Evolutionary conservation across 345 rosid genomes (phyloP).

Genomic region (Streptanthus diversifolius): DNA sequence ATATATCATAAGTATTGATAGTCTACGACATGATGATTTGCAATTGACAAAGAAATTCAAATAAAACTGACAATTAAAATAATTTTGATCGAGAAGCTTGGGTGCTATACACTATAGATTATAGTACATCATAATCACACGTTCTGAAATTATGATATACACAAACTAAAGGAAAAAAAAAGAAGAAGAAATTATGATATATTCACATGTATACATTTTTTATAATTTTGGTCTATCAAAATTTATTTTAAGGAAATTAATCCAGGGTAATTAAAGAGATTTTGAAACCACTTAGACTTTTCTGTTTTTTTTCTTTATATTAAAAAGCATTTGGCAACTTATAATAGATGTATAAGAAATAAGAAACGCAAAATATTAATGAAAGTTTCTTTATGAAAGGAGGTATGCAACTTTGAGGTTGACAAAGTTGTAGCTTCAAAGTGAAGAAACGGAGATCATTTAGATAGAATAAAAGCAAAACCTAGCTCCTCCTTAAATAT

Average conservation of each 20-base stretch:
- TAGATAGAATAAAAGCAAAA: conserved; percentile 34
- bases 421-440: conserved; percentile 40
- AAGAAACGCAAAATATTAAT: neutral
- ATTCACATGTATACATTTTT: conserved; percentile 3
- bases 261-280: conserved; percentile 3
- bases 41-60: neutral
- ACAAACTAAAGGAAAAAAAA: too few relatives aligned
- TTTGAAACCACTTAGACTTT: conserved; percentile 8
- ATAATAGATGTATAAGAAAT: neutral
- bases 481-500: conserved; percentile 21
- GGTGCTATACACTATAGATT: neutral
- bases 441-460: conserved; percentile 37
- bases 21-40: neutral
- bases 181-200: neutral
- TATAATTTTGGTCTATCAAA: neutral
- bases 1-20: neutral
- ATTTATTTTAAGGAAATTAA: neutral
- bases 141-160: neutral
- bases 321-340: conserved; percentile 29
- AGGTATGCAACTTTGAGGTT: conserved; percentile 34
- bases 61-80: neutral
- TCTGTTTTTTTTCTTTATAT: neutral
- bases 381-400: conserved; percentile 31
- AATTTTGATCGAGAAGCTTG: neutral
- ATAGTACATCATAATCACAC: neutral